These are phyloP conservation scores for Xylaria palmicola DNA, from an alignment of 495 filamentous ascomycete species.

Conservation along the genomic window DNA sequence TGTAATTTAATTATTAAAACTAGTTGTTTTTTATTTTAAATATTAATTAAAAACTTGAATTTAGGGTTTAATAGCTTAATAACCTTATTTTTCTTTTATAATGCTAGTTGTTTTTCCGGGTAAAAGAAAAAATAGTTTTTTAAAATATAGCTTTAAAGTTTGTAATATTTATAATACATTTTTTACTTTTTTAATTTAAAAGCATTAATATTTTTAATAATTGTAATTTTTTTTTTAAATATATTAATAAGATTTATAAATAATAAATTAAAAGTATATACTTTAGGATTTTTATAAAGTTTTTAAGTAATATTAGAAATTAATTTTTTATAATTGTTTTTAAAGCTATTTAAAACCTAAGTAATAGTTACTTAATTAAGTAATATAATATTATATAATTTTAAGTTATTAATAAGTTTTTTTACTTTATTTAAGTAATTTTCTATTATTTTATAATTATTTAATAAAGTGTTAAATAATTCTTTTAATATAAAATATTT, in stretches of 20 bases:
- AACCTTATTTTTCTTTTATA: neutral
- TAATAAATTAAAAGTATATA: neutral
- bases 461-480: neutral
- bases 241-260: neutral
- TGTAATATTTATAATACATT: neutral
- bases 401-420: neutral
- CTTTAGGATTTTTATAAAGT: neutral
- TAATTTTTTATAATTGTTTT: neutral
- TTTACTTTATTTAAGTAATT: slow-evolving; percentile 2
- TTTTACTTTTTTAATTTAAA: neutral
- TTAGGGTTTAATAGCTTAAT: neutral
- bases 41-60: too few relatives aligned
- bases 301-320: neutral
- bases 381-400: neutral
- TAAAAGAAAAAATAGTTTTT: neutral
- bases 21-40: neutral
- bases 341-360: neutral
- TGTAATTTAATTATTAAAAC: neutral
- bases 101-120: neutral
- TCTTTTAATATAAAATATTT: neutral
- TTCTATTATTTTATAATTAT: neutral
- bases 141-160: neutral
- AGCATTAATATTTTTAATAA: neutral
- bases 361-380: neutral
- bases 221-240: neutral